phyloP scores from a whole-genome alignment of 345 rosid genomes.

The Noccaea caerulescens region DNA sequence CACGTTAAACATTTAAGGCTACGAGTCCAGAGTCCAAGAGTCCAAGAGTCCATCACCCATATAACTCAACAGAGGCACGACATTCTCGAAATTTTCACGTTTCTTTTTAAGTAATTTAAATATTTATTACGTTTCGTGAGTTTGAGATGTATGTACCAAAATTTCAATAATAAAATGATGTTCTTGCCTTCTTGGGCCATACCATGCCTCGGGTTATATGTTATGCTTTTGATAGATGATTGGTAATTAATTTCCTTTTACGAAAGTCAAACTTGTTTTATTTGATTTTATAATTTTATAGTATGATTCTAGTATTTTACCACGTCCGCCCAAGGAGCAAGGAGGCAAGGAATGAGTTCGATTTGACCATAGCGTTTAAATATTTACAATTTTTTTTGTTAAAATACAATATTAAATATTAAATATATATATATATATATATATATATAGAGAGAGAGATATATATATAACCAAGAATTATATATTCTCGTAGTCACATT shows the following conservation, averaged over 20 bases:
- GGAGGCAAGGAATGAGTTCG: conserved; percentile 6
- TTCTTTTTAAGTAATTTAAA: neutral
- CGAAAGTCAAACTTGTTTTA: conserved; percentile 36
- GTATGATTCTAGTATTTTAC: conserved; percentile 9
- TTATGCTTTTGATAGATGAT: conserved; percentile 43
- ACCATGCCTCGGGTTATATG: conserved; percentile 45
- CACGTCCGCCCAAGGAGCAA: conserved; percentile 21
- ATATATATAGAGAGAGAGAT: too few species aligned
- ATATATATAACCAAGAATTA: neutral
- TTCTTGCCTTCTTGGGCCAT: conserved; percentile 24
- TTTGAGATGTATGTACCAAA: conserved; percentile 16
- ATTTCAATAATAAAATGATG: conserved; percentile 38
- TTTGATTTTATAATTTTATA: neutral
- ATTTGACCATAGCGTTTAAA: conserved; percentile 26
- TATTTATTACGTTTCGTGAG: conserved; percentile 20
- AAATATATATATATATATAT: too few species aligned
- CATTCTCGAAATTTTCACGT: conserved; percentile 27
- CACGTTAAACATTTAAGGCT: conserved; percentile 45
- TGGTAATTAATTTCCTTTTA: conserved; percentile 33
- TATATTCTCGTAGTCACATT: neutral
- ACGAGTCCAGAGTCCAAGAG: neutral
- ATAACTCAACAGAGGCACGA: conserved; percentile 21
- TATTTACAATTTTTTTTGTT: neutral
- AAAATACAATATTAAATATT: neutral
- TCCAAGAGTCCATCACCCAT: neutral